Percentiles rank a stretch among this genome's conserved stretches.
phyloP scores from a whole-genome alignment of 2,329 filamentous ascomycete species.

The Fusarium incarnatum region DNA sequence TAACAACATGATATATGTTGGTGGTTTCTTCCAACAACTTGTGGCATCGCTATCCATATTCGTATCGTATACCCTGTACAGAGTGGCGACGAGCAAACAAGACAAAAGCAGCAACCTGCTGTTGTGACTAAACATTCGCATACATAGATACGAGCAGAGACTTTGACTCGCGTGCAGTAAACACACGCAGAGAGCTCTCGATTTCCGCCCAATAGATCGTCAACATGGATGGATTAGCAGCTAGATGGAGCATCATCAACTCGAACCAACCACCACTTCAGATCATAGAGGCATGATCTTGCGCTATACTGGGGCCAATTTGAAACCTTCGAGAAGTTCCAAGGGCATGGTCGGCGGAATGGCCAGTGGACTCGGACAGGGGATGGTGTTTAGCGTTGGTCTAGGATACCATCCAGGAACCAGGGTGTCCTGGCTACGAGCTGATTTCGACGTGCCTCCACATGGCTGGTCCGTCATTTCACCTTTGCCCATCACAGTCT shows the following conservation, averaged over 20 bases:
- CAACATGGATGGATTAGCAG: constrained; percentile 41
- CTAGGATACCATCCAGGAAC: constrained; percentile 8
- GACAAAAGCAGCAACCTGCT: constrained; percentile 15
- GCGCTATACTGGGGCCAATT: constrained; percentile 43
- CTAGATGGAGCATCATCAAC: constrained; percentile 28
- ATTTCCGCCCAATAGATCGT: constrained; percentile 38
- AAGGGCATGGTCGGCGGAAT: constrained; percentile 50
- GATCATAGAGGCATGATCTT: constrained; percentile 45
- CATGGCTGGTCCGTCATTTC: constrained; percentile 33
- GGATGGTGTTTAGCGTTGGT: constrained; percentile 36
- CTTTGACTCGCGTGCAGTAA: constrained; percentile 21
- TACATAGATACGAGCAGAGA: constrained; percentile 2
- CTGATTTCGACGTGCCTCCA: constrained; percentile 43
- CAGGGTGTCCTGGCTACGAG: constrained; percentile 36
- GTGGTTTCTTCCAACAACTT: not conserved
- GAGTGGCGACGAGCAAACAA: not conserved
- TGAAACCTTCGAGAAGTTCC: constrained; percentile 50
- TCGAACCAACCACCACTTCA: constrained; percentile 39
- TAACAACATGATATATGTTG: too few relatives aligned
- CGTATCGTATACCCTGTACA: not conserved
- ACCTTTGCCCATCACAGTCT: constrained; percentile 28
- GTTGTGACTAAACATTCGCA: constrained; percentile 3
- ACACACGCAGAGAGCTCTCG: constrained; percentile 24
- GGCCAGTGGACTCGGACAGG: constrained; percentile 38
- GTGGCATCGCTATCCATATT: not conserved